phyloP scores from a whole-genome alignment of 2,329 filamentous ascomycete genomes.

The Aspergillus uvarum region DNA sequence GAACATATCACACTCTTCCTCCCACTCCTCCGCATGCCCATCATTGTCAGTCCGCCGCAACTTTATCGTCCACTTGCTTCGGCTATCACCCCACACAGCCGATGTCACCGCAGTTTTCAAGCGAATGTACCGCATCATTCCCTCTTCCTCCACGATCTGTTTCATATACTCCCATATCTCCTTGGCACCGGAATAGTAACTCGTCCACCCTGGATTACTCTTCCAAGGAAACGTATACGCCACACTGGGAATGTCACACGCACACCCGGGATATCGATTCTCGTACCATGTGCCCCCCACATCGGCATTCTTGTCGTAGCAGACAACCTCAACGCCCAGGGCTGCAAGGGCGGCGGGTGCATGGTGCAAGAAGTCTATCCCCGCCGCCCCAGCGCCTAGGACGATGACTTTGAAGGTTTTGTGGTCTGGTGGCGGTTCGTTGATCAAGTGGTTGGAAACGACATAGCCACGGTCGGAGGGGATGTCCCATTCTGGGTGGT shows the following conservation, averaged over 20 bases:
- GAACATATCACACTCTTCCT: slow-evolving; percentile 32
- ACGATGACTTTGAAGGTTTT: slow-evolving; percentile 31
- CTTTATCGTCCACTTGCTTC: slow-evolving; percentile 6
- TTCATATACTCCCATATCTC: slow-evolving; percentile 9
- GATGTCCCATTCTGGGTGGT: slow-evolving; percentile 6
- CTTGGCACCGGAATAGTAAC: slow-evolving; percentile 18
- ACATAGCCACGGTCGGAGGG: slow-evolving; percentile 7
- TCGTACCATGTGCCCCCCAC: slow-evolving; percentile 35
- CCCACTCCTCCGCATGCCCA: slow-evolving; percentile 20
- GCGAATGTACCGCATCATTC: slow-evolving; percentile 9
- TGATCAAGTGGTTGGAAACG: slow-evolving; percentile 4
- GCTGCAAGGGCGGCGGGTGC: slow-evolving; percentile 34
- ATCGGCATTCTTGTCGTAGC: slow-evolving; percentile 32
- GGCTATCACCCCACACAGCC: slow-evolving; percentile 1
- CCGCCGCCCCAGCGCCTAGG: slow-evolving; percentile 39
- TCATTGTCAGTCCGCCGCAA: background rate
- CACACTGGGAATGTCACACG: slow-evolving; percentile 26
- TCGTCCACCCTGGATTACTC: slow-evolving; percentile 4
- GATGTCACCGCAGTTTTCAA: background rate
- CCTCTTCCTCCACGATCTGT: slow-evolving; percentile 8
- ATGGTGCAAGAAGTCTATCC: slow-evolving; percentile 36
- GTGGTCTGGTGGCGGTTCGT: background rate
- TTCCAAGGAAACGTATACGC: slow-evolving; percentile 9
- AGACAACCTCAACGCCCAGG: slow-evolving; percentile 23
- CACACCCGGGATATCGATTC: slow-evolving; percentile 36